phyloP scores from a whole-genome alignment of 768 basidiomycete genomes.

The Agrocybe chaxingu region DNA sequence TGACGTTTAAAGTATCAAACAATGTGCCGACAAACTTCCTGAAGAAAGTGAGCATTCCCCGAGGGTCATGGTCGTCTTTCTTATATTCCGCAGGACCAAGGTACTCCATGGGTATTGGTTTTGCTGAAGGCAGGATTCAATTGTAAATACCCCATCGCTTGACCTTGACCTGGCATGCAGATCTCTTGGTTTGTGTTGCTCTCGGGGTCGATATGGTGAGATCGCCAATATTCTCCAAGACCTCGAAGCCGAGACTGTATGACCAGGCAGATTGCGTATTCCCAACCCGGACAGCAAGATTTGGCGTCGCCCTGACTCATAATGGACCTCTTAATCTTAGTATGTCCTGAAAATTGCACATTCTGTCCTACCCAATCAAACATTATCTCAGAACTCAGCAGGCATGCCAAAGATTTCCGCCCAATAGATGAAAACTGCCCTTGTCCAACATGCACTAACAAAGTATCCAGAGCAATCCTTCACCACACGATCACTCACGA shows the following conservation, averaged over 20 bases:
- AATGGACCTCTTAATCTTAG: slow-evolving; percentile 81
- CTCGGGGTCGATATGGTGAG: slow-evolving; percentile 90
- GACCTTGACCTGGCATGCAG: slow-evolving; percentile 29
- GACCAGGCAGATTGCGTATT: slow-evolving; percentile 88
- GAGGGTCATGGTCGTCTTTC: not conserved
- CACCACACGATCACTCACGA: slow-evolving; percentile 77
- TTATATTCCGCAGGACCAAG: slow-evolving; percentile 58
- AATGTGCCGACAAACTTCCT: slow-evolving; percentile 77
- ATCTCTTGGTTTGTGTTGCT: slow-evolving; percentile 86
- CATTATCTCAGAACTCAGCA: slow-evolving; percentile 52
- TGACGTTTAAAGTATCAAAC: slow-evolving; percentile 56
- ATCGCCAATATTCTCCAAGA: not conserved
- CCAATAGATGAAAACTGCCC: slow-evolving; percentile 78
- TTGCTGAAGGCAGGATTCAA: slow-evolving; percentile 69
- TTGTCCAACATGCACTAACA: slow-evolving; percentile 77
- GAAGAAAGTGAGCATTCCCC: slow-evolving; percentile 56
- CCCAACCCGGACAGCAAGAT: slow-evolving; percentile 88
- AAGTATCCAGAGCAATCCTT: slow-evolving; percentile 69
- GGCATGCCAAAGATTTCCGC: slow-evolving; percentile 64
- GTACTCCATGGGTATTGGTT: slow-evolving; percentile 92
- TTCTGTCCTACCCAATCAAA: not conserved
- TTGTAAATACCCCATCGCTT: not conserved
- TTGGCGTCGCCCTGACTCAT: slow-evolving; percentile 85
- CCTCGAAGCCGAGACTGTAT: not conserved
- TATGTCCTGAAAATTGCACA: slow-evolving; percentile 26